These are phyloP conservation scores for Nakazawaea ernobii DNA, from an alignment of 805 yeast genomes.

Conservation along the genomic window DNA sequence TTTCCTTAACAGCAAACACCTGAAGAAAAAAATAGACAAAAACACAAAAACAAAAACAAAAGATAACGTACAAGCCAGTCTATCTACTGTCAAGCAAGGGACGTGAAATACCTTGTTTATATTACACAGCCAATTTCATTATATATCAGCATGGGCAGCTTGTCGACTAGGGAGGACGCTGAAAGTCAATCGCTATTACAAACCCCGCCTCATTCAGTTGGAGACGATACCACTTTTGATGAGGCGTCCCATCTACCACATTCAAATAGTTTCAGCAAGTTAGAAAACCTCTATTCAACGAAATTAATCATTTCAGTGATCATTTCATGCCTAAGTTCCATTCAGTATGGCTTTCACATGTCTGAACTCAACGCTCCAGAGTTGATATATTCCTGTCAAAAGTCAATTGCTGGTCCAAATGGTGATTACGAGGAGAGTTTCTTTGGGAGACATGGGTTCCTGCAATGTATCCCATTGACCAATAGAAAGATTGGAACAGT, in stretches of 20 bases:
- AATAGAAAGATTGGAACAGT: slow-evolving; percentile 61
- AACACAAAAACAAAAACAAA: too few species aligned
- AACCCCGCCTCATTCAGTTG: neutral
- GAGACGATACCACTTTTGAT: slow-evolving; percentile 1
- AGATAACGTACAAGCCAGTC: too few species aligned
- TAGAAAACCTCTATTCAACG: neutral
- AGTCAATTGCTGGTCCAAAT: slow-evolving; percentile 13
- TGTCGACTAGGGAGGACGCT: neutral
- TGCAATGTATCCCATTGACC: slow-evolving; percentile 49
- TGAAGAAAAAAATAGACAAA: too few species aligned
- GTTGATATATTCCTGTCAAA: slow-evolving; percentile 54
- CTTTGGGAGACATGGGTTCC: slow-evolving; percentile 29
- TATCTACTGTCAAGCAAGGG: too few species aligned
- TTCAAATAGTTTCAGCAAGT: neutral
- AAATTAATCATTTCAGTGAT: slow-evolving; percentile 23
- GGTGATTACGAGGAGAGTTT: slow-evolving; percentile 28
- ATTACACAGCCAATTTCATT: neutral
- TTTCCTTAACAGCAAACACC: too few species aligned
- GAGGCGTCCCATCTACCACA: slow-evolving; percentile 3
- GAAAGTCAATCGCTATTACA: neutral
- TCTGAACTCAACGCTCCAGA: slow-evolving; percentile 93
- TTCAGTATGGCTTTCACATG: slow-evolving; percentile 94
- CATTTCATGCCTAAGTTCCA: slow-evolving; percentile 68
- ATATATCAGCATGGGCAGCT: neutral
- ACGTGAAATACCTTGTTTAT: too few species aligned